Evolutionary conservation across 441 rosid genomes (phyloP).

Genomic region (Rhodomyrtus psidioides): DNA sequence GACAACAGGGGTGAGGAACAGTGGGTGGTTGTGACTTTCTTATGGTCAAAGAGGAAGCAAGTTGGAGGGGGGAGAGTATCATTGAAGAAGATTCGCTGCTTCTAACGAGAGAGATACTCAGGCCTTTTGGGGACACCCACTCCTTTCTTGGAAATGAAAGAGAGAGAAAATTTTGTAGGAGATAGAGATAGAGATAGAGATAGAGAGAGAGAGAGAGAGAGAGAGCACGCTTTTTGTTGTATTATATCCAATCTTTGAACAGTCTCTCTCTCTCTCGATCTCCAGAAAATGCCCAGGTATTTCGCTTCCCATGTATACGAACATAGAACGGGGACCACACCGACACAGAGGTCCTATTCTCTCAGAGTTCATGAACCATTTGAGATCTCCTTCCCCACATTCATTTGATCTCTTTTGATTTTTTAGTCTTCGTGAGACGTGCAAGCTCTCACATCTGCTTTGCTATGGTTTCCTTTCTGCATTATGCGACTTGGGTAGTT

Average conservation of each 20-base stretch:
- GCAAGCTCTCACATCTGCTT: neutral
- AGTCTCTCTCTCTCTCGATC: neutral
- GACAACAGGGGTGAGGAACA: neutral
- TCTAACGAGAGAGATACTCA: constrained; percentile 27
- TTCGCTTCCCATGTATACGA: neutral
- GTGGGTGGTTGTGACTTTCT: neutral
- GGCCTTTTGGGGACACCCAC: constrained; percentile 7
- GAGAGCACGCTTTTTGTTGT: constrained; percentile 18
- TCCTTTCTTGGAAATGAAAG: constrained; percentile 71
- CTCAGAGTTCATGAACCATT: neutral
- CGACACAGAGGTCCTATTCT: neutral
- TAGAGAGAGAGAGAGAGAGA: neutral
- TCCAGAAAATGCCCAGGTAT: neutral
- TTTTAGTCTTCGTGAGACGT: neutral
- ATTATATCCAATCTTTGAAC: neutral
- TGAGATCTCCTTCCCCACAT: neutral
- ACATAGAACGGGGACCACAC: neutral
- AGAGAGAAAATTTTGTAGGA: neutral
- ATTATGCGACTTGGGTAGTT: neutral
- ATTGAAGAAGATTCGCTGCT: constrained; percentile 35
- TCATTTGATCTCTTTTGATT: neutral
- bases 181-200: too few relatives aligned
- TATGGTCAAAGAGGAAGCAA: neutral
- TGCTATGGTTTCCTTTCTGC: neutral
- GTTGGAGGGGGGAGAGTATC: neutral